phyloP scores from a whole-genome alignment of 208 protist genomes.

The Leishmania lainsoni region DNA sequence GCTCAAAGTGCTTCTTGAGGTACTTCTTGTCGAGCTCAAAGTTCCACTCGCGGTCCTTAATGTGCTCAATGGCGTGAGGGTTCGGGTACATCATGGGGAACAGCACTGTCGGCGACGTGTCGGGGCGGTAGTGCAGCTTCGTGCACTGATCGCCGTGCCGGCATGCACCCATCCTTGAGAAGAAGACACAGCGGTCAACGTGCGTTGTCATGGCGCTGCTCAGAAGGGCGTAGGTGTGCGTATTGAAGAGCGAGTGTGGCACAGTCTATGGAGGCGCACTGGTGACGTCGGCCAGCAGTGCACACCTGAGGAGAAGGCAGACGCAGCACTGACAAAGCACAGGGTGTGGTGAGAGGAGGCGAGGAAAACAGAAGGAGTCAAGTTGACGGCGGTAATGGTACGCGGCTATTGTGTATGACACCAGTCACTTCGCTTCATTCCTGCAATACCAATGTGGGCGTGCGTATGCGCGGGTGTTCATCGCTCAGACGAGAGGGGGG shows the following conservation, averaged over 20 bases:
- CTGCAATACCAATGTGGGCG: neutral
- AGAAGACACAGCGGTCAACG: conserved; percentile 92
- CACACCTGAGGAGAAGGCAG: neutral
- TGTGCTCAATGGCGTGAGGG: conserved; percentile 71
- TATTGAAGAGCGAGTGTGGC: neutral
- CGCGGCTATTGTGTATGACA: too few species aligned
- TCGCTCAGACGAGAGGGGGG: neutral
- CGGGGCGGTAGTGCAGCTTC: conserved; percentile 94
- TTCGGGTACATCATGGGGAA: conserved; percentile 97
- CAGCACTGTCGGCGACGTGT: conserved; percentile 94
- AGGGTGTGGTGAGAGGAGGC: neutral
- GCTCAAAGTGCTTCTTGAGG: conserved; percentile 94
- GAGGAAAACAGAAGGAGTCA: neutral
- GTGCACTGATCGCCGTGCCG: conserved; percentile 97
- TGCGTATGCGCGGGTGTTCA: neutral
- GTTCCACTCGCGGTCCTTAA: conserved; percentile 61
- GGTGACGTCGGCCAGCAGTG: neutral
- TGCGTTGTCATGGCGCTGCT: neutral
- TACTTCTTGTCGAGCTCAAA: conserved; percentile 84
- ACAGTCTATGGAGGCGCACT: neutral
- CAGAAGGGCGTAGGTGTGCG: neutral
- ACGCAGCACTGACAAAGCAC: neutral
- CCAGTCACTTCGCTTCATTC: neutral
- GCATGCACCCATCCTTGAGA: conserved; percentile 98
- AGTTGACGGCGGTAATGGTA: neutral